These are phyloP conservation scores for Viola pubescens DNA, from an alignment of 441 rosid species.

Conservation along the genomic window DNA sequence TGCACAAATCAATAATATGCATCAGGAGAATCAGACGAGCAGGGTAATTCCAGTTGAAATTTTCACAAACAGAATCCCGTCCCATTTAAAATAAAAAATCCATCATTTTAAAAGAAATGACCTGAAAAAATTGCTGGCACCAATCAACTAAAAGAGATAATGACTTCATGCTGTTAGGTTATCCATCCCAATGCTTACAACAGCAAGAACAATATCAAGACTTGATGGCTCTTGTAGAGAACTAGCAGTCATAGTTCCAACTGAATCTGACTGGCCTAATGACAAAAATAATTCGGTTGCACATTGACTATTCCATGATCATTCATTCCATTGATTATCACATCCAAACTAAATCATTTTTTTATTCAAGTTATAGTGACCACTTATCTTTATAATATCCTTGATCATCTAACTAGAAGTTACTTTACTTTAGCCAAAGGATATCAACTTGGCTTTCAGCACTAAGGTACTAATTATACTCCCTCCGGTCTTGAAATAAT, in stretches of 20 bases:
- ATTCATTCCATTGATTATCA: neutral
- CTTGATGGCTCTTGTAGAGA: constrained; percentile 3
- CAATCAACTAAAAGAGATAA: constrained; percentile 4
- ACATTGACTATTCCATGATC: constrained; percentile 10
- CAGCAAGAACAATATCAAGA: neutral
- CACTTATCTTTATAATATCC: constrained; percentile 7
- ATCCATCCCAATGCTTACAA: neutral
- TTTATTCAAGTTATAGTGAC: constrained; percentile 7
- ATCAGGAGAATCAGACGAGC: no score
- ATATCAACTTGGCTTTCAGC: constrained; percentile 30
- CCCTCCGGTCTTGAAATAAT: no score
- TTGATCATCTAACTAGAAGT: constrained; percentile 8
- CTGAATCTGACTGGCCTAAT: constrained; percentile 6
- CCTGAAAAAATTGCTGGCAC: constrained; percentile 1
- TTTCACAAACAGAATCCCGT: no score
- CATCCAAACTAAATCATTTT: constrained; percentile 4
- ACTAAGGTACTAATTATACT: constrained; percentile 15
- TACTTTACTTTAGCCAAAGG: constrained; percentile 17
- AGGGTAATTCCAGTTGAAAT: no score
- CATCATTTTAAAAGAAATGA: constrained; percentile 4
- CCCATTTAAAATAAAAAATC: neutral
- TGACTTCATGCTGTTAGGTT: neutral
- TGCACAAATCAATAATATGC: no score
- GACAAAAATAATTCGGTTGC: neutral
- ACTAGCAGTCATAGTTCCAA: constrained; percentile 1